Evolutionary conservation across 305 asterid species (phyloP).

Genomic region (Fraxinus albicans): DNA sequence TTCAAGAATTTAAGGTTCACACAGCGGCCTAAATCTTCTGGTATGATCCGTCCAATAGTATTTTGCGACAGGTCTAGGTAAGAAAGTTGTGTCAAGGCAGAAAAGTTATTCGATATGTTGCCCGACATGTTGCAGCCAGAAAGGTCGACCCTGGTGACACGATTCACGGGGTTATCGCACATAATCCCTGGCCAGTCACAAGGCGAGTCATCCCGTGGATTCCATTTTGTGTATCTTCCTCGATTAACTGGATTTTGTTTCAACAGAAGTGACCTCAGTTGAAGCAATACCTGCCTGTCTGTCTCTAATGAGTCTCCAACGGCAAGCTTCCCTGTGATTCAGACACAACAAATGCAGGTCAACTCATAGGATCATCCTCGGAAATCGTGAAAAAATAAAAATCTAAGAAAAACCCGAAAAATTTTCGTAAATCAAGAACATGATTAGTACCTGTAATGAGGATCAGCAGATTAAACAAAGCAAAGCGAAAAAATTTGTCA

Average conservation of each 20-base stretch:
- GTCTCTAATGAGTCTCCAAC: slow-evolving; percentile 55
- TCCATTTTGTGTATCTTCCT: slow-evolving; percentile 58
- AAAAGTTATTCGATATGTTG: slow-evolving; percentile 52
- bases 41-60: slow-evolving; percentile 59
- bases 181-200: slow-evolving; percentile 74
- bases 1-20: slow-evolving; percentile 57
- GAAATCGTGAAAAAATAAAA: slow-evolving; percentile 16
- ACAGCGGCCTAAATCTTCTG: slow-evolving; percentile 63
- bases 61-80: slow-evolving; percentile 70
- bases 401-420: not conserved
- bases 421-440: not conserved
- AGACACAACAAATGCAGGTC: slow-evolving; percentile 25
- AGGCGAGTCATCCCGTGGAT: slow-evolving; percentile 36
- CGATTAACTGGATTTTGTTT: slow-evolving; percentile 47
- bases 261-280: slow-evolving; percentile 53
- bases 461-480: slow-evolving; percentile 28
- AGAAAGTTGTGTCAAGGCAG: slow-evolving; percentile 61
- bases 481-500: slow-evolving; percentile 27
- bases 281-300: slow-evolving; percentile 61
- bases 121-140: slow-evolving; percentile 54
- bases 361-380: slow-evolving; percentile 25
- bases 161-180: slow-evolving; percentile 42
- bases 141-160: slow-evolving; percentile 59
- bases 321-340: slow-evolving; percentile 51
- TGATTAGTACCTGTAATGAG: slow-evolving; percentile 39